Evolutionary conservation across 352 stramenopile genomes (phyloP), one percentile per base, ranked within the genome.

Genomic region (Pythium sukuiense): DNA sequence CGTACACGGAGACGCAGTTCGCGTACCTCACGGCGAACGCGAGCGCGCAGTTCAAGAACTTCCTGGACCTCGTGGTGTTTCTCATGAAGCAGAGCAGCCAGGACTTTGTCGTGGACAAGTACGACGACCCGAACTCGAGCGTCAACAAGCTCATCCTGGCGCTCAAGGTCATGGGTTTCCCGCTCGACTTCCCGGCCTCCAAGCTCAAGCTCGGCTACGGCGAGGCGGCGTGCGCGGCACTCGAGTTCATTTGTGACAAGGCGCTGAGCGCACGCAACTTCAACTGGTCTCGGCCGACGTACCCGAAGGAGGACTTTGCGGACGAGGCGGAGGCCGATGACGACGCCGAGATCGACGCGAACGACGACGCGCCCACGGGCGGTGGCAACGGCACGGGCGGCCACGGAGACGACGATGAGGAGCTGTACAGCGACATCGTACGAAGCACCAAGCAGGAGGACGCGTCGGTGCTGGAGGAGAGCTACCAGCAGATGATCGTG

Each of bases 61-160:
- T 95, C 55, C 63, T 95, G 54, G 80, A 92, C 41, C 72, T 95
- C 20, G 76, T 88, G 24, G 76, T 76, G 7, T 91, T 78, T 57
- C 66, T 95, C 18, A 87, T 95, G 71, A 90, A 91, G 61, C 76
- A 85, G 45, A 85, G 78, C 68, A 74, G 83, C 64, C 87, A 93
- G 61, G 87, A 93, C 18, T 89, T 95, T 59, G 76, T 80, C 26
- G 80, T 95, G 46, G 87, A 95, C 79, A 95, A 95, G 74, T 95
- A 92, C 70, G 87, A 95, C 79, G 85, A 95, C 73, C 81, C 85
- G 32, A 91, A 88, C 72, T 92, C 87, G 45, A 92, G 83, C 65
- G 79, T 93, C 70, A 95, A 95, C 79, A 95, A 95, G 61, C 81
- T 95, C 55, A 92, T 95, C 56, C 70, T 95, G 16, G 79, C 81